Percentiles rank a stretch among this genome's conserved stretches.
phyloP scores from a whole-genome alignment of 257 asterid genomes.

The Gentiana straminea region DNA sequence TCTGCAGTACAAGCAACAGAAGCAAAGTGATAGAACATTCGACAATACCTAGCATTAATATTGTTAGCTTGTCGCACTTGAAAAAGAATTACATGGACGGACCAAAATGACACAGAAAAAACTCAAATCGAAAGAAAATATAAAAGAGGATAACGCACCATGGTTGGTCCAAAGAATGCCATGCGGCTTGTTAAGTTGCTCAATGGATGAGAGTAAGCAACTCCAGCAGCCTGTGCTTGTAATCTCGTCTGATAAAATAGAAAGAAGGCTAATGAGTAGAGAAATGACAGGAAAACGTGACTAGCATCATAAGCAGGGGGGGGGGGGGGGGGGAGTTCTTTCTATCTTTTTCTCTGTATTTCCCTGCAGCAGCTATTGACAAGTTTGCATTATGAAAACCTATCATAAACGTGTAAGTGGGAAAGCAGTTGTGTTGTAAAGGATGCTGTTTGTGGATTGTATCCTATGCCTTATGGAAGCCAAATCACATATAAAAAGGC shows the following conservation, averaged over 20 bases:
- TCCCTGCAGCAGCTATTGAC: too few relatives aligned
- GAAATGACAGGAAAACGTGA: background rate
- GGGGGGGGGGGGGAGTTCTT: too few relatives aligned
- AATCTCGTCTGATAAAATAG: conserved; percentile 55
- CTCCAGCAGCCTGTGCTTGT: conserved; percentile 99
- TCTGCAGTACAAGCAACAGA: conserved; percentile 24
- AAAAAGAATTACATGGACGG: background rate
- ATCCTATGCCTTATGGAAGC: too few relatives aligned
- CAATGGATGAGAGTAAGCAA: conserved; percentile 69
- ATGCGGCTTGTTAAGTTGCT: conserved; percentile 80
- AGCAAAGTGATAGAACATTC: background rate
- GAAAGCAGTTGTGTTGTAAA: too few relatives aligned
- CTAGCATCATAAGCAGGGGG: background rate
- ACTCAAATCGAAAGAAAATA: background rate
- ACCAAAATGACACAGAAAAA: background rate
- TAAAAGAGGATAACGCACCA: conserved; percentile 28
- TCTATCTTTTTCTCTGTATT: too few relatives aligned
- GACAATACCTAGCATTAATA: too few relatives aligned
- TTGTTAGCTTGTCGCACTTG: too few relatives aligned
- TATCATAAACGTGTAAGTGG: too few relatives aligned
- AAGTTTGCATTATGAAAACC: too few relatives aligned
- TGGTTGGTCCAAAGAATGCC: conserved; percentile 87
- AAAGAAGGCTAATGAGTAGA: conserved; percentile 2
- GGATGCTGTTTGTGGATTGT: too few relatives aligned
- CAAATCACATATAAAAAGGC: too few relatives aligned